Base-by-base conservation (phyloP, 1,284 basidiomycete genomes). In the Coniophora puteana region DNA sequence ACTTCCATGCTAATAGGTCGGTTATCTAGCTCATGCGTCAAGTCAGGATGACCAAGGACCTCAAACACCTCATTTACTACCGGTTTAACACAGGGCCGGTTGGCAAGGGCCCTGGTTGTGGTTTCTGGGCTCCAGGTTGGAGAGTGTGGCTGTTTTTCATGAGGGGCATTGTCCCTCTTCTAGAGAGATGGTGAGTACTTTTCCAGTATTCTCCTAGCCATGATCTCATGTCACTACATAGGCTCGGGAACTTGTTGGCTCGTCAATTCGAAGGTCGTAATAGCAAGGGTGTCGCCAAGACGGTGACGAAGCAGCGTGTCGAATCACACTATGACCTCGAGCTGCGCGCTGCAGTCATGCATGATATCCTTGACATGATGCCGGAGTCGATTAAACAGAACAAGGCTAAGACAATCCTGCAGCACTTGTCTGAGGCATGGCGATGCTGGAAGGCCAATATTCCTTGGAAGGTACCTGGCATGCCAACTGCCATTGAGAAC, bases 91-190 rank as follows among this genome's bases (percentile, higher is more conserved):
- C 95, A 20, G 96, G 96, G 41, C 95, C 95, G 40, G 95, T 99
- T 38, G 96, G 96, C 20, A 99, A 99, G 66, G 96, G 96, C 51
- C 96, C 96, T 40, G 96, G 96, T 61, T 93, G 93, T 55, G 96
- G 96, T 47, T 99, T 99, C 77, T 99, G 96, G 96, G 93, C 94
- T 40, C 96, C 96, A 14, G 96, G 95, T 24, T 99, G 96, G 96
- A 81, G 96, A 40, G 96, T 99, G 6, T 99, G 96, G 96, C 72
- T 99, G 48, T 99, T 99, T 76, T 99, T 99, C 76, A 90, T 99
- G 84, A 85, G 96, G 40, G 96, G 96, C 47, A 98, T 99, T 55
- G 93, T 98, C 0, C 96, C 96, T 11, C 77, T 99, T 6, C 80
- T 99, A 10, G 95, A 99, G 64, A 76, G 94, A 65, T 99, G 96